Conservation (phyloP, 2,329 filamentous ascomycete species). For the Xylaria sp. region DNA sequence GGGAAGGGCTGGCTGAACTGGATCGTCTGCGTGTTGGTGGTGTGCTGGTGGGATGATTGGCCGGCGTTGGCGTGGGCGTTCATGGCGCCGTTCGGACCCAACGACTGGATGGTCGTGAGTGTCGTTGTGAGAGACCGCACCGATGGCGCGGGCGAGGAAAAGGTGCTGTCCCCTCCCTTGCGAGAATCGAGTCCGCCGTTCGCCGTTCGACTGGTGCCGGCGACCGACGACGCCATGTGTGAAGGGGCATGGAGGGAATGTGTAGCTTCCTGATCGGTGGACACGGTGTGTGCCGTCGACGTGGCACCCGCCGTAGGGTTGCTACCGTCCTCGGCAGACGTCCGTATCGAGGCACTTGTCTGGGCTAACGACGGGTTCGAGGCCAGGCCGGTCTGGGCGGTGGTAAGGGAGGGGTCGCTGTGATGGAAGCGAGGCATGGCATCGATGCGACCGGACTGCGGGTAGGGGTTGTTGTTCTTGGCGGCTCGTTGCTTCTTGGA, state of each 20-base stretch:
- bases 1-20: constrained; percentile 70
- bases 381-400: constrained; percentile 51
- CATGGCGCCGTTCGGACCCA: constrained; percentile 57
- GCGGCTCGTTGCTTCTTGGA: constrained; percentile 64
- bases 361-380: constrained; percentile 58
- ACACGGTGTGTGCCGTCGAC: constrained; percentile 77
- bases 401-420: constrained; percentile 60
- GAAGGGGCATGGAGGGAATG: constrained; percentile 77
- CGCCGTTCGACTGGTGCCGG: constrained; percentile 74
- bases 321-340: constrained; percentile 60
- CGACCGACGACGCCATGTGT: constrained; percentile 65
- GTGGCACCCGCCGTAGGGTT: constrained; percentile 67
- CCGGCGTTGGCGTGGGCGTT: constrained; percentile 39
- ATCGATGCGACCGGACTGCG: constrained; percentile 69
- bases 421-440: constrained; percentile 40
- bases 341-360: constrained; percentile 63
- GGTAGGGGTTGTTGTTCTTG: constrained; percentile 89
- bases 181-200: constrained; percentile 68
- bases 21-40: constrained; percentile 51
- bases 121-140: constrained; percentile 81
- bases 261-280: constrained; percentile 78
- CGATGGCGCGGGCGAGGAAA: constrained; percentile 81
- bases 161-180: constrained; percentile 74
- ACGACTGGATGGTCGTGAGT: constrained; percentile 81
- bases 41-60: constrained; percentile 48